phyloP scores from a whole-genome alignment of 306 rosid species.

The Cicer yamashitae region DNA sequence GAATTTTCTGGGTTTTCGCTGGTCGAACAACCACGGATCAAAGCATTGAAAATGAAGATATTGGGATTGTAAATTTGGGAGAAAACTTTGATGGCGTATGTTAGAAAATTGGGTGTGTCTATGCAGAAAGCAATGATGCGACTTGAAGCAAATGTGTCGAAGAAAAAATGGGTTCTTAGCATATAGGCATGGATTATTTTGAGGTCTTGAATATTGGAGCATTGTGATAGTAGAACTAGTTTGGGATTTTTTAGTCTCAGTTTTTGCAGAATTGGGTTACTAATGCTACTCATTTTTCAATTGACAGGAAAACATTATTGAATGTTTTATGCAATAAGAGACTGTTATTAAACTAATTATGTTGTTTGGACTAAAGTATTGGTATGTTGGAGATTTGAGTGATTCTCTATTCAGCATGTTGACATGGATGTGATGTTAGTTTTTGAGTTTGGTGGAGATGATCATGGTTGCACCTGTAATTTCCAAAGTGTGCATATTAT shows the following conservation, averaged over 20 bases:
- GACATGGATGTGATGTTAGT: too few species aligned
- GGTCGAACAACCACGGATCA: slow-evolving; percentile 48
- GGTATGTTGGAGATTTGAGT: too few species aligned
- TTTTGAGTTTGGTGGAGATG: too few species aligned
- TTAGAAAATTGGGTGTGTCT: slow-evolving; percentile 36
- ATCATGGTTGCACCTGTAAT: too few species aligned
- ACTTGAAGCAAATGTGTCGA: slow-evolving; percentile 50
- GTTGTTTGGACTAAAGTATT: too few species aligned
- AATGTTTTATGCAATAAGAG: neutral
- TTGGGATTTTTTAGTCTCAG: slow-evolving; percentile 51
- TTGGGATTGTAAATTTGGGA: slow-evolving; percentile 54
- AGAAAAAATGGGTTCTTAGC: slow-evolving; percentile 51
- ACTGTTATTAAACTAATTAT: too few species aligned
- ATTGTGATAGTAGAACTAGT: slow-evolving; percentile 48
- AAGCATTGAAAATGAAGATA: slow-evolving; percentile 53
- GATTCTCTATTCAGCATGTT: too few species aligned
- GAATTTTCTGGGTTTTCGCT: slow-evolving; percentile 43
- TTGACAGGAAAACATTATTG: neutral
- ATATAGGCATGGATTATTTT: slow-evolving; percentile 53
- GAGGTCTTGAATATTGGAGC: slow-evolving; percentile 47
- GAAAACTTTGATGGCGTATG: slow-evolving; percentile 46
- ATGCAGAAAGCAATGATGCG: slow-evolving; percentile 51
- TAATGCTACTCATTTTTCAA: slow-evolving; percentile 32
- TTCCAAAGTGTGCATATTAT: too few species aligned
- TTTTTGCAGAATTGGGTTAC: slow-evolving; percentile 38